A percentile compares a stretch with the other conserved stretches of the same genome.
These are phyloP conservation scores for Penicillium mononematosum DNA, from an alignment of 495 filamentous ascomycete genomes.

Conservation along the genomic window DNA sequence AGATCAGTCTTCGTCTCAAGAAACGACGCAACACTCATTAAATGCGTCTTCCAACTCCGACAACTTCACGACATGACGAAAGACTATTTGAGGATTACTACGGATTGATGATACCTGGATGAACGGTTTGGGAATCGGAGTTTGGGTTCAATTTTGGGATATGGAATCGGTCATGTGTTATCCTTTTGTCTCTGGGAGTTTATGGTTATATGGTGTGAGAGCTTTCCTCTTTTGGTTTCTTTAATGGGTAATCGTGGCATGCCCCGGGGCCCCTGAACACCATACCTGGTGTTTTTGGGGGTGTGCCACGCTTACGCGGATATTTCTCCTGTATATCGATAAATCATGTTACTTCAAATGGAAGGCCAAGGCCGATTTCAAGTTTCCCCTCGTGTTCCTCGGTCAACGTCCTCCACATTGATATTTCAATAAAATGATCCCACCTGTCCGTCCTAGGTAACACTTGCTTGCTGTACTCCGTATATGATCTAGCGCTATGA, in stretches of 20 bases:
- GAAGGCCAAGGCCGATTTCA: not conserved
- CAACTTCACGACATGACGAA: conserved; percentile 13
- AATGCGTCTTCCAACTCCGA: conserved; percentile 5
- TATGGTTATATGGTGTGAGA: not conserved
- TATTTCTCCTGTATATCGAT: not conserved
- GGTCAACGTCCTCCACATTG: too few species aligned
- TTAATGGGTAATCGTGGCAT: not conserved
- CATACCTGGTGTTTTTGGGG: too few species aligned
- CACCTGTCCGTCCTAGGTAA: not conserved
- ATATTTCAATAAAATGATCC: not conserved
- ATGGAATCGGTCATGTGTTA: not conserved
- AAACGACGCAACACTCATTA: conserved; percentile 31
- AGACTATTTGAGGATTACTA: conserved; percentile 2
- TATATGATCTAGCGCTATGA: not conserved
- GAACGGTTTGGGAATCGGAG: conserved; percentile 4
- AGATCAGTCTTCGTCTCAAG: conserved; percentile 36
- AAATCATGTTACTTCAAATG: not conserved
- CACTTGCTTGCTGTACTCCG: too few species aligned
- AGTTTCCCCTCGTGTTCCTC: not conserved
- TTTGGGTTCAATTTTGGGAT: not conserved
- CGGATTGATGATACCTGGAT: conserved; percentile 4
- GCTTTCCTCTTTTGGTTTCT: not conserved
- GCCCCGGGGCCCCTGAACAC: too few species aligned
- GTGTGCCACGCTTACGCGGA: not conserved
- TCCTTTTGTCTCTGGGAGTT: not conserved